Base-by-base conservation (phyloP, 1,284 basidiomycete genomes). In the Leccinum variabile region DNA sequence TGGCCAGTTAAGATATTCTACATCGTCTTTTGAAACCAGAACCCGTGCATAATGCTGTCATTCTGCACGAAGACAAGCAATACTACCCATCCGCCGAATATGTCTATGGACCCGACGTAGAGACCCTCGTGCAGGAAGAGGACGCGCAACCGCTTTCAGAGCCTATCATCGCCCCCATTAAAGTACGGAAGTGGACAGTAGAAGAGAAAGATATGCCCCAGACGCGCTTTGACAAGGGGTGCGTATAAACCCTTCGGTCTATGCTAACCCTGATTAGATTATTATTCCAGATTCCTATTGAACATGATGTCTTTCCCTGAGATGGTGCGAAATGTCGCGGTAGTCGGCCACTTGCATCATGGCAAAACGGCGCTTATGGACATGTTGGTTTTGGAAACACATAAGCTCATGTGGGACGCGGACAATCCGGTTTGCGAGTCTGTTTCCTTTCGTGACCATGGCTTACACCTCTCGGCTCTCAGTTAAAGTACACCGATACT, bases 61-160 rank as follows among this genome's bases (percentile, higher is more conserved):
- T 98, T 54, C 81, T 98, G 60, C 97, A 99, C 72, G 97, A 99
- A 76, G 93, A 99, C 80, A 99, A 99, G 78, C 92, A 95, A 76
- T 99, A 99, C 79, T 99, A 99, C 74, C 94, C 95, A 8, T 91
- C 91, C 11, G 97, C 97, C 0, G 82, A 84, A 60, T 94, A 98
- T 56, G 88, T 97, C 1, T 99, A 99, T 75, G 97, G 97, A 8
- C 83, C 88, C 54, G 97, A 91, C 63, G 97, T 99, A 25, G 97
- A 99, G 79, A 92, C 97, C 1, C 79, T 99, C 71, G 97, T 99
- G 1, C 96, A 99, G 76, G 97, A 99, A 77, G 97, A 99, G 79
- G 97, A 99, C 73, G 87, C 93, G 3, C 97, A 99, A 76, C 95
- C 94, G 8, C 83, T 99, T 7, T 86, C 93, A 3, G 95, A 99